Base-by-base conservation (phyloP, 768 basidiomycete species). In the Boletus speciosus region DNA sequence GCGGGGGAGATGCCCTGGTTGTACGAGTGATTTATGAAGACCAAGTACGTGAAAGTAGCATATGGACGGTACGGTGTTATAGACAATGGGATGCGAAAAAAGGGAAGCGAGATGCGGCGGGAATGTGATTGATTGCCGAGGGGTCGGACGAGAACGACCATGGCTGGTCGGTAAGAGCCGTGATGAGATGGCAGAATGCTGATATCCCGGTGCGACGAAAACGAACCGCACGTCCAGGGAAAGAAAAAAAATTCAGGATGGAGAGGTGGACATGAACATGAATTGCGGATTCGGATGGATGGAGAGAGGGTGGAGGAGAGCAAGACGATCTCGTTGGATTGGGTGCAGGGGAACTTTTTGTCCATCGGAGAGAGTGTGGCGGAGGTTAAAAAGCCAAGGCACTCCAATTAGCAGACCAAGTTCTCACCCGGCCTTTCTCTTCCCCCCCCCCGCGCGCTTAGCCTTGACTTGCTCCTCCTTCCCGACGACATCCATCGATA, bases 341-440 rank as follows among this genome's bases (percentile, higher is more conserved):
- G 45, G 45, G 48, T 51, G 45, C 32, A 49, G 45, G 50, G 48
- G n/a, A 27, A 48, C 1, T 16, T 6, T 35, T 3, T 4, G 0
- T n/a, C 37, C 10, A 47, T 50, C 47, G 51, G 59, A 44, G 51
- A 12, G 35, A 16, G 29, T 15, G 32, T 55, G 57, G 66, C 67
- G 67, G 67, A 69, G 69, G 67, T 69, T 69, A 54, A 66, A 67
- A 68, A 58, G 45, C 40, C 46, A 47, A 58, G 56, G 64, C 59
- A 58, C 65, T 57, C 55, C 58, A 57, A 61, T 63, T 57, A 51
- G 49, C 35, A 54, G 49, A 27, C 51, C 39, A 52, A 48, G 53
- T 68, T 69, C 69, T 65, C 68, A 71, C 68, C 63, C 60, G 60
- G 52, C 25, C 57, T 54, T 60, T 54, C 57, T 54, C 46, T 12